Conservation (phyloP, 768 basidiomycete species). For the Sporobolomyces pararoseus region DNA sequence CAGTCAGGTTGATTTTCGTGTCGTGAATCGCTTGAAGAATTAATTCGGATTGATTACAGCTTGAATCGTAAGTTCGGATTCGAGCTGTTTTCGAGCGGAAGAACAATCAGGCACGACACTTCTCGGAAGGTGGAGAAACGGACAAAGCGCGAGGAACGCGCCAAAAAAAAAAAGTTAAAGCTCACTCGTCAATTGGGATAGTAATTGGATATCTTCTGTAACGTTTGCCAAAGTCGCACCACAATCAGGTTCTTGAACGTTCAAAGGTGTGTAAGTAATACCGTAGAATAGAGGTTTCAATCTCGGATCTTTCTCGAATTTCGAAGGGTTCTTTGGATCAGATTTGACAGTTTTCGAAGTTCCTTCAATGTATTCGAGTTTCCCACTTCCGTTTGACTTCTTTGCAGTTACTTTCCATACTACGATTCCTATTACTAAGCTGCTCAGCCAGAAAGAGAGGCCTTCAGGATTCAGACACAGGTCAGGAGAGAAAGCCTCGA, state of each 20-base stretch:
- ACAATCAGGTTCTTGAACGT: slow-evolving; percentile 32
- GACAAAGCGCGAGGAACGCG: neutral
- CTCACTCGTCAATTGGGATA: slow-evolving; percentile 42
- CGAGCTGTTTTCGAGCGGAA: slow-evolving; percentile 19
- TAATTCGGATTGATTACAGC: slow-evolving; percentile 49
- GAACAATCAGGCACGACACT: too few species aligned
- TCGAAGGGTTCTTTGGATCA: slow-evolving; percentile 33
- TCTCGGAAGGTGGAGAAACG: too few species aligned
- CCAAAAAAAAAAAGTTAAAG: neutral
- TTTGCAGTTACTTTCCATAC: slow-evolving; percentile 16
- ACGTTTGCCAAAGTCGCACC: slow-evolving; percentile 40
- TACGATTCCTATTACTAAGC: slow-evolving; percentile 31
- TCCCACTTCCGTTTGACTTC: slow-evolving; percentile 16
- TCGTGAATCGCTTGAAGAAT: slow-evolving; percentile 79
- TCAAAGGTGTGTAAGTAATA: slow-evolving; percentile 33
- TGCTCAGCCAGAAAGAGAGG: too few species aligned
- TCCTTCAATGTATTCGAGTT: slow-evolving; percentile 28
- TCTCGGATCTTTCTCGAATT: slow-evolving; percentile 32
- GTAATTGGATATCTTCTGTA: slow-evolving; percentile 41
- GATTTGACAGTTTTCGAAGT: slow-evolving; percentile 33
- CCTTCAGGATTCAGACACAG: too few species aligned
- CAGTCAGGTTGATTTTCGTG: slow-evolving; percentile 57
- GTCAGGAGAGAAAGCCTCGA: too few species aligned
- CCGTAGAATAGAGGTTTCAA: slow-evolving; percentile 29
- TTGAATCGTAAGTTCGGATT: slow-evolving; percentile 34